phyloP scores from a whole-genome alignment of 805 yeast species.

The Candida oleophila region DNA sequence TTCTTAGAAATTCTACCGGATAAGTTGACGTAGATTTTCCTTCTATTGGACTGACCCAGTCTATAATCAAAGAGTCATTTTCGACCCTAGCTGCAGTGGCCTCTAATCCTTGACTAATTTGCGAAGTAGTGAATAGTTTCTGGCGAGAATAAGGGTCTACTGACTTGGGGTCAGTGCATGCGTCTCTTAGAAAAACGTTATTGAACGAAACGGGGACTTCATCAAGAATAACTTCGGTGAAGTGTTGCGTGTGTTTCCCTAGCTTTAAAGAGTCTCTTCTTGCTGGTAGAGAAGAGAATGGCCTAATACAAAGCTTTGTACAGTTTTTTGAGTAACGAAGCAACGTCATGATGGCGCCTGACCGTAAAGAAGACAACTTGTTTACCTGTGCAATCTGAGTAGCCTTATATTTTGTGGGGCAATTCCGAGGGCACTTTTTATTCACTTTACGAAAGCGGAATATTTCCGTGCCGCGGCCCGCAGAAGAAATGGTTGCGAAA shows the following conservation, averaged over 20 bases:
- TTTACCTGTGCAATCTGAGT: no score
- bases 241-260: constrained; percentile 14
- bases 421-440: background rate
- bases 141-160: constrained; percentile 59
- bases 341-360: background rate
- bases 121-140: constrained; percentile 62
- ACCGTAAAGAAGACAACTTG: background rate
- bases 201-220: constrained; percentile 35
- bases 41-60: constrained; percentile 28
- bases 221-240: constrained; percentile 3
- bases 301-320: background rate
- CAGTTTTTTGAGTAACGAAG: constrained; percentile 8
- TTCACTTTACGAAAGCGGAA: no score
- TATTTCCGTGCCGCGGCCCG: no score
- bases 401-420: background rate
- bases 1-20: constrained; percentile 45
- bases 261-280: constrained; percentile 20
- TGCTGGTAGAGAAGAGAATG: constrained; percentile 15
- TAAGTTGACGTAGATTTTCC: constrained; percentile 31
- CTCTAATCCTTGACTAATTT: constrained; percentile 32
- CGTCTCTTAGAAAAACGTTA: constrained; percentile 63
- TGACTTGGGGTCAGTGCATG: constrained; percentile 49
- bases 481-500: background rate
- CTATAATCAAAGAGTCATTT: constrained; percentile 38
- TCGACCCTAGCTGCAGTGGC: constrained; percentile 32